Evolutionary conservation across 345 rosid species (phyloP).

Genomic region (Lumnitzera littorea): DNA sequence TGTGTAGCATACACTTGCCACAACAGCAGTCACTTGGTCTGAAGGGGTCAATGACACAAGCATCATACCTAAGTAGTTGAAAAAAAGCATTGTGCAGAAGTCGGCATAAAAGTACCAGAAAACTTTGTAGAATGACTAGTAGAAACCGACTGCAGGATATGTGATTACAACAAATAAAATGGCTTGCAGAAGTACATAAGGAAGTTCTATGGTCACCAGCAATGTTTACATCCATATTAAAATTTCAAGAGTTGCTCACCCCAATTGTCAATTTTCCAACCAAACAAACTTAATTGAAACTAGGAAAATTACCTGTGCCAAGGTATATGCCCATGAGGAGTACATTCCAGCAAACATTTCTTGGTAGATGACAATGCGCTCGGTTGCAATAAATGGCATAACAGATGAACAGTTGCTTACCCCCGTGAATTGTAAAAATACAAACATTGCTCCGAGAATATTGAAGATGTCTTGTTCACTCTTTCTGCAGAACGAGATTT

Average conservation of each 20-base stretch:
- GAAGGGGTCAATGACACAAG: slow-evolving; percentile 37
- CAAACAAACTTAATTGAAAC: not conserved
- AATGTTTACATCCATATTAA: not conserved
- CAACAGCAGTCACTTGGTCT: slow-evolving; percentile 24
- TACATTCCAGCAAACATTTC: slow-evolving; percentile 62
- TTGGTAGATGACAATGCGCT: slow-evolving; percentile 39
- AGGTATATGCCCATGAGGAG: slow-evolving; percentile 50
- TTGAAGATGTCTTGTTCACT: slow-evolving; percentile 42
- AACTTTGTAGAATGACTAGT: slow-evolving; percentile 28
- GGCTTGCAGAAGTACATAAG: slow-evolving; percentile 32
- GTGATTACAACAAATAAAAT: slow-evolving; percentile 25
- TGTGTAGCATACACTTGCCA: slow-evolving; percentile 21
- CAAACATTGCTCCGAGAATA: slow-evolving; percentile 37
- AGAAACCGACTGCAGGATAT: slow-evolving; percentile 28
- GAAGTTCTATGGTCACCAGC: slow-evolving; percentile 38
- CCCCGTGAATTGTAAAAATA: slow-evolving; percentile 30
- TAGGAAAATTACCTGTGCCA: slow-evolving; percentile 38
- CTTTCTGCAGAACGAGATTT: slow-evolving; percentile 18
- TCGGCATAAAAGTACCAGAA: slow-evolving; percentile 38
- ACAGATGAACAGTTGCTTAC: slow-evolving; percentile 35
- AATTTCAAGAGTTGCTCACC: too few species aligned
- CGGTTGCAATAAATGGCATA: slow-evolving; percentile 31
- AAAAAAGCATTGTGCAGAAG: slow-evolving; percentile 33
- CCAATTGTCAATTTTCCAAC: too few species aligned
- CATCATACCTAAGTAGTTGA: slow-evolving; percentile 42